Percentiles rank a stretch among this genome's conserved stretches.
These are phyloP conservation scores for Xylaria sp. DNA, from an alignment of 2,329 filamentous ascomycete species.

Conservation along the genomic window DNA sequence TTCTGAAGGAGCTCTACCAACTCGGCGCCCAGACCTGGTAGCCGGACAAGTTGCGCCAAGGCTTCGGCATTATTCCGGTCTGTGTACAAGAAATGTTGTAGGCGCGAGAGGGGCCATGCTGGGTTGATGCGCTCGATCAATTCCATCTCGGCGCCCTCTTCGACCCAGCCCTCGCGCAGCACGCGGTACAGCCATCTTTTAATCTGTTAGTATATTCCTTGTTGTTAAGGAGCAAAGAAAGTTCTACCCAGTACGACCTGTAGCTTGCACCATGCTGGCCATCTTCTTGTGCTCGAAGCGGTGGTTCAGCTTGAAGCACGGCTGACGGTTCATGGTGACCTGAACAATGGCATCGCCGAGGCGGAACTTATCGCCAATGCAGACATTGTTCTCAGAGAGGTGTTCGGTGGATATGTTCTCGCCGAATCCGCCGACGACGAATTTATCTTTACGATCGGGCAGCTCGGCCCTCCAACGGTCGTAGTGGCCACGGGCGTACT, in stretches of 20 bases:
- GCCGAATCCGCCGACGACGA: slow-evolving; percentile 68
- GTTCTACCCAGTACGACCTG: slow-evolving; percentile 62
- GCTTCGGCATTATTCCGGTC: slow-evolving; percentile 61
- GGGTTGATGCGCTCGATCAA: slow-evolving; percentile 65
- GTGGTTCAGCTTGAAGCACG: slow-evolving; percentile 75
- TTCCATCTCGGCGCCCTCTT: slow-evolving; percentile 64
- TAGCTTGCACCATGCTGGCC: slow-evolving; percentile 64
- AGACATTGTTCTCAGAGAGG: slow-evolving; percentile 70
- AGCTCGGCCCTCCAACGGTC: slow-evolving; percentile 61
- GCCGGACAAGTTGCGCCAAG: slow-evolving; percentile 59
- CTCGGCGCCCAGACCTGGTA: slow-evolving; percentile 61
- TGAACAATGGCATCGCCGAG: slow-evolving; percentile 63
- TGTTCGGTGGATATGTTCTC: slow-evolving; percentile 68
- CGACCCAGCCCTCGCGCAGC: slow-evolving; percentile 62
- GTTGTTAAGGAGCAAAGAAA: neutral
- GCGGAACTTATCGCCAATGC: slow-evolving; percentile 70
- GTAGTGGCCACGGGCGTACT: slow-evolving; percentile 69
- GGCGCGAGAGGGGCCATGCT: slow-evolving; percentile 67
- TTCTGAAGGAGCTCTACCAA: slow-evolving; percentile 57
- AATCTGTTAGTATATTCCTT: neutral
- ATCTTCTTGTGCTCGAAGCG: slow-evolving; percentile 71
- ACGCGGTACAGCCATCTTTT: slow-evolving; percentile 69
- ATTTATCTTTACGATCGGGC: slow-evolving; percentile 60
- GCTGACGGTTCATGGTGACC: slow-evolving; percentile 69
- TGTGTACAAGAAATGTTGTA: slow-evolving; percentile 69